These are phyloP conservation scores for Allium sativum DNA, from an alignment of 106 monocot species.

Conservation along the genomic window DNA sequence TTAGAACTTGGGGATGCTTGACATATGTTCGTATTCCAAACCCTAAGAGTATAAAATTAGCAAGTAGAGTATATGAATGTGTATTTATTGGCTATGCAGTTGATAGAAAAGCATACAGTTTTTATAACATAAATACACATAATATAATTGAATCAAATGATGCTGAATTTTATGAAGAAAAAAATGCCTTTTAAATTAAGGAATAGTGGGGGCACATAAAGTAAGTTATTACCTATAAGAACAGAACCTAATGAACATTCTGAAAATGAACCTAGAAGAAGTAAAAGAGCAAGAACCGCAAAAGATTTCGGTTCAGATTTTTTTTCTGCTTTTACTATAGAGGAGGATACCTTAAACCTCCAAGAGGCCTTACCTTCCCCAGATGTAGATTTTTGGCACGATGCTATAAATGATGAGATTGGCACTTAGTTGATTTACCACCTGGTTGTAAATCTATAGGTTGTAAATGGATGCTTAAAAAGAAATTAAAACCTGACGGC, in stretches of 20 bases:
- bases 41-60: no score
- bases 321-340: neutral
- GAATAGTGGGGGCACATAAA: neutral
- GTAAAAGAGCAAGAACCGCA: neutral
- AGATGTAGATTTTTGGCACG: neutral
- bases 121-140: neutral
- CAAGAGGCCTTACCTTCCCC: neutral
- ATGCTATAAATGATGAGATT: slow-evolving; percentile 5
- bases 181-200: slow-evolving; percentile 4
- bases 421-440: neutral
- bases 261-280: neutral
- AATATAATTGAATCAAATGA: slow-evolving; percentile 4
- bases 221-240: neutral
- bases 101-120: slow-evolving; percentile 2
- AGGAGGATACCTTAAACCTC: neutral
- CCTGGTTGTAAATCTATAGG: neutral
- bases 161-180: slow-evolving; percentile 2
- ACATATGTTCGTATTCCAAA: neutral
- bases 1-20: neutral
- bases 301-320: slow-evolving; percentile 3
- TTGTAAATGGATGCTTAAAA: neutral
- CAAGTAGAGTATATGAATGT: neutral
- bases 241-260: neutral
- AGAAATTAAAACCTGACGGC: slow-evolving; percentile 1
- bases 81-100: neutral